Base-by-base conservation (phyloP, 768 basidiomycete species). In the Daedalea quercina region DNA sequence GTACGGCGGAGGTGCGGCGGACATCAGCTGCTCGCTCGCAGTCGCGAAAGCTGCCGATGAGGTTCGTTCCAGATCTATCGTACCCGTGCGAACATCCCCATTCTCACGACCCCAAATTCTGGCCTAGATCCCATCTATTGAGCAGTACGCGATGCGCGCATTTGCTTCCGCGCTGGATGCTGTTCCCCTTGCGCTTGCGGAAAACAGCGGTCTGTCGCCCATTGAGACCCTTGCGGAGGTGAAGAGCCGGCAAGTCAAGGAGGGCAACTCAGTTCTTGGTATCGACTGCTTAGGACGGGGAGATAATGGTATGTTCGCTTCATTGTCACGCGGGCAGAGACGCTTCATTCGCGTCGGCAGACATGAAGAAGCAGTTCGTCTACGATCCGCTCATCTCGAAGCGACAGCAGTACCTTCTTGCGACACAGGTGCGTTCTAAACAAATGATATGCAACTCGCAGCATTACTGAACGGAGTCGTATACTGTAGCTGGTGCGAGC, bases 71-170 rank as follows among this genome's bases (percentile, higher is more conserved):
- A 26, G 22, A 45, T 22, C 24, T 45, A 33, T 17, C 37, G 8
- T 25, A 13, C 19, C 31, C 11, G 11, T 4, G 28, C 11, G 28
- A n/a, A n/a, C 28, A 31, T 6, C 28, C 4, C 28, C 11, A 11
- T 31, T 31, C 28, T 31, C 28, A 31, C 28, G 28, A 31, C 11
- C 15, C 40, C n/a, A 34, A 12, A 37, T 58, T 48, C 34, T 33
- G 3, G 8, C 11, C 19, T 56, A 94, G 90, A 95, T 96, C 59
- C 87, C 96, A 1, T 80, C 92, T 25, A 97, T 99, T 63, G 96
- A 99, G 71, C 96, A 99, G 75, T 99, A 99, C 65, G 96, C 96
- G 2, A 97, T 99, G 94, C 87, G 95, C 46, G 94, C 96, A n/a
- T 99, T 98, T 67, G 80, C 96, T 3, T 89, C 90, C 31, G 95